Conservation (phyloP, 306 rosid species). For the Heteromeles arbutifolia region DNA sequence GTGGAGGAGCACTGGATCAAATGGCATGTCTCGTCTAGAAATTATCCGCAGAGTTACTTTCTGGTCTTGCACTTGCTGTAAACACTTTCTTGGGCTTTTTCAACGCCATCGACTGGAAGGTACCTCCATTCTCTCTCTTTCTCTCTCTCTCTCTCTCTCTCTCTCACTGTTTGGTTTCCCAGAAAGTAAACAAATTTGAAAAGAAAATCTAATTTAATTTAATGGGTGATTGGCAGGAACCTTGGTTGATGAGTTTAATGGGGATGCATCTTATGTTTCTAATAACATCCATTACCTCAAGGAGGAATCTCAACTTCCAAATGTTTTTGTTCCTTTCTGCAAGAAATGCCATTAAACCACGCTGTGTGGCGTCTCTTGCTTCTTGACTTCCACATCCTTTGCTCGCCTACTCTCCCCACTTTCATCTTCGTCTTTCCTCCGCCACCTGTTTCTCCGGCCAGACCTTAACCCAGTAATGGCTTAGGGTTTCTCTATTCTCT, state of each 20-base stretch:
- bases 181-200: neutral
- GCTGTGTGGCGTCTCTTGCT: neutral
- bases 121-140: neutral
- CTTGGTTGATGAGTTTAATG: slow-evolving; percentile 65
- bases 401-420: neutral
- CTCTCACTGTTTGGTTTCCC: neutral
- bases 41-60: slow-evolving; percentile 65
- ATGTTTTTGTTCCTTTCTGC: slow-evolving; percentile 62
- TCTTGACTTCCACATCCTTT: neutral
- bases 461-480: neutral
- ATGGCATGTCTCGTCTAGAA: slow-evolving; percentile 70
- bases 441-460: neutral
- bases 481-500: neutral
- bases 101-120: slow-evolving; percentile 94
- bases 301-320: slow-evolving; percentile 76
- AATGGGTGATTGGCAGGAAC: slow-evolving; percentile 50
- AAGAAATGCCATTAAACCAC: neutral
- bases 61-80: slow-evolving; percentile 59
- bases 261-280: slow-evolving; percentile 48
- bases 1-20: slow-evolving; percentile 69
- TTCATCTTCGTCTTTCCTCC: neutral
- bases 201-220: neutral
- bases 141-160: neutral
- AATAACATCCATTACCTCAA: slow-evolving; percentile 43
- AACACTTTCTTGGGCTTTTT: slow-evolving; percentile 83